Conservation (phyloP, 2,329 filamentous ascomycete genomes). For the Colletotrichum magnum region DNA sequence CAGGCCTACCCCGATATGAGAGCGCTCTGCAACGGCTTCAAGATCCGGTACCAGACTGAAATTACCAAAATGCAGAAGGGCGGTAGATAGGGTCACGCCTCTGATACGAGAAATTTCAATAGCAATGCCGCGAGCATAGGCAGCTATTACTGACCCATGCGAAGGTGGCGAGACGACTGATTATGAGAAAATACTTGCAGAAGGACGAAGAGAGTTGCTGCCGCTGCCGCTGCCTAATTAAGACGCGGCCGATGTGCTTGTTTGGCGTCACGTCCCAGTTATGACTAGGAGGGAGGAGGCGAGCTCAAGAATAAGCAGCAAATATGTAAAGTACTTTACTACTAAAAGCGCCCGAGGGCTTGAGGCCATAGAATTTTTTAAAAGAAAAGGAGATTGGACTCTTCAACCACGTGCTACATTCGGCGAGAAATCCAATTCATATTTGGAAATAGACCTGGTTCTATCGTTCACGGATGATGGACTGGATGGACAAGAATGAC, state of each 20-base stretch:
- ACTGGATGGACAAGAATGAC: no score
- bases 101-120: slow-evolving; percentile 1
- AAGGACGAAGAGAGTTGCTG: neutral
- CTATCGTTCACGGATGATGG: no score
- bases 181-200: neutral
- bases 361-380: slow-evolving; percentile 5
- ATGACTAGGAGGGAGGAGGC: neutral
- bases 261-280: neutral
- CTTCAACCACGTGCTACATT: no score
- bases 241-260: slow-evolving; percentile 9
- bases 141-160: slow-evolving; percentile 19
- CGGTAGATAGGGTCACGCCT: slow-evolving; percentile 32
- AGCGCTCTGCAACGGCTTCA: slow-evolving; percentile 97
- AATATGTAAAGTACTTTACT: slow-evolving; percentile 14
- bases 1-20: slow-evolving; percentile 95
- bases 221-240: neutral
- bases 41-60: slow-evolving; percentile 79
- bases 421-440: no score
- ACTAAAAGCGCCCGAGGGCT: slow-evolving; percentile 12
- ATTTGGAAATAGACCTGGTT: no score
- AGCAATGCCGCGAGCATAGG: neutral
- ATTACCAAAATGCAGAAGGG: slow-evolving; percentile 71
- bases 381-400: no score
- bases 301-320: slow-evolving; percentile 22
- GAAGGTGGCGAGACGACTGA: neutral